phyloP scores from a whole-genome alignment of 2,329 filamentous ascomycete genomes.

The Ambrosiella cleistominuta region DNA sequence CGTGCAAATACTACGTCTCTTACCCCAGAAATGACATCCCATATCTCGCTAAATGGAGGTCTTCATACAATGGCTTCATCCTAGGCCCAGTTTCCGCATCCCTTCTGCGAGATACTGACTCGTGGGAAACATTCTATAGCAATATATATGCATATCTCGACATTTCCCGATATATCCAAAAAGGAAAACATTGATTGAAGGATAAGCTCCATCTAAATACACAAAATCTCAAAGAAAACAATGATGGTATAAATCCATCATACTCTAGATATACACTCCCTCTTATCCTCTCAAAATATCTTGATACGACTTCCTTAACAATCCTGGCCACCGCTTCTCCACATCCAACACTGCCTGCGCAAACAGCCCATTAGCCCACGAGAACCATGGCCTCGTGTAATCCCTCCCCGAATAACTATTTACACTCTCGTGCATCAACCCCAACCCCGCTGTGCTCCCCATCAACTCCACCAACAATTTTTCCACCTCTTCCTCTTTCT shows the following conservation, averaged over 20 bases:
- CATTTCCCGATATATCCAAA: no score
- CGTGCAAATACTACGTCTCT: no score
- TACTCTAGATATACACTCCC: neutral
- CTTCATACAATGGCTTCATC: no score
- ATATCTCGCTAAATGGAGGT: no score
- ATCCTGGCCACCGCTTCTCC: slow-evolving; percentile 50
- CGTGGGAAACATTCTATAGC: no score
- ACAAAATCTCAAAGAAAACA: neutral
- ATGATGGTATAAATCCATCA: neutral
- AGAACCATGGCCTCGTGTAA: slow-evolving; percentile 32
- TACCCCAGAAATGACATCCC: no score
- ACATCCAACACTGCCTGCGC: slow-evolving; percentile 67
- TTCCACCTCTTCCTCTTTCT: slow-evolving; percentile 20
- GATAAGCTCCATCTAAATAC: neutral
- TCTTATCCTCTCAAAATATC: slow-evolving; percentile 10
- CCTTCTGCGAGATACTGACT: no score
- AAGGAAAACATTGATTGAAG: no score
- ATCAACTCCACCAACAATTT: slow-evolving; percentile 23
- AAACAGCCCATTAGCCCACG: slow-evolving; percentile 81
- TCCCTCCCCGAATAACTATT: slow-evolving; percentile 19
- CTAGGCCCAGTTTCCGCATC: no score
- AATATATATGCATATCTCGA: no score
- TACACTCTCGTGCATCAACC: slow-evolving; percentile 31
- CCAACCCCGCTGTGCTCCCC: slow-evolving; percentile 24
- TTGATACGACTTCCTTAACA: slow-evolving; percentile 37